Percentiles rank a stretch among this genome's conserved stretches.
These are phyloP conservation scores for Gossypium schwendimanii DNA, from an alignment of 441 rosid genomes.

Conservation along the genomic window DNA sequence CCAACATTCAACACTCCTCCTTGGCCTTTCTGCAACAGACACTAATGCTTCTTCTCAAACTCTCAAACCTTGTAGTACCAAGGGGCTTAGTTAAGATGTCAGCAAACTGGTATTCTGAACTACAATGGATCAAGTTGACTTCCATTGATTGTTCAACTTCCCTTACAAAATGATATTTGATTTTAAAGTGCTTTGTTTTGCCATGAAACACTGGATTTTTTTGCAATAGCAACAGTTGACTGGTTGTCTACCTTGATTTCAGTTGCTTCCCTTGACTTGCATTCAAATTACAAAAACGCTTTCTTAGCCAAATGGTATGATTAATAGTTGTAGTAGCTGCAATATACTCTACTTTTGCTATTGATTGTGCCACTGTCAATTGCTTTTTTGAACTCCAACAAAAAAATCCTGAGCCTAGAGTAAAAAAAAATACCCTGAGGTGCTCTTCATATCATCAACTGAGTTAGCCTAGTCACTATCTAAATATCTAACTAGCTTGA, in stretches of 20 bases:
- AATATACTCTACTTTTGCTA: no score
- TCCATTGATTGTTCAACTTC: not conserved
- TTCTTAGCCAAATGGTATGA: not conserved
- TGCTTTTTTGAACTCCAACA: no score
- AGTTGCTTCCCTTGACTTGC: not conserved
- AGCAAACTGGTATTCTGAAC: not conserved
- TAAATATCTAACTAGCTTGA: no score
- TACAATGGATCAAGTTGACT: not conserved
- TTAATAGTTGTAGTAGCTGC: accelerated
- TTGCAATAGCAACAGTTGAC: not conserved
- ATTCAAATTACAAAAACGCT: not conserved
- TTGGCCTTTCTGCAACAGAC: no score
- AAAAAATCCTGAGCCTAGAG: no score
- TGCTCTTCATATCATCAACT: no score
- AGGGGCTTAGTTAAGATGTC: no score
- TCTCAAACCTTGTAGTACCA: not conserved
- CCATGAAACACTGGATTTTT: not conserved
- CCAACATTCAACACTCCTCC: no score
- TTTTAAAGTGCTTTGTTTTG: not conserved
- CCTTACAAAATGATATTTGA: no score
- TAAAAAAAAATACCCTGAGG: no score
- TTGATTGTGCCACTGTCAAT: no score
- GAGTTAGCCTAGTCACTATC: no score
- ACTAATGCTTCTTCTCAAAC: not conserved
- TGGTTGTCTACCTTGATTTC: not conserved